These are phyloP conservation scores for Ophiostoma piceae DNA, from an alignment of 2,329 filamentous ascomycete species.

Conservation along the genomic window DNA sequence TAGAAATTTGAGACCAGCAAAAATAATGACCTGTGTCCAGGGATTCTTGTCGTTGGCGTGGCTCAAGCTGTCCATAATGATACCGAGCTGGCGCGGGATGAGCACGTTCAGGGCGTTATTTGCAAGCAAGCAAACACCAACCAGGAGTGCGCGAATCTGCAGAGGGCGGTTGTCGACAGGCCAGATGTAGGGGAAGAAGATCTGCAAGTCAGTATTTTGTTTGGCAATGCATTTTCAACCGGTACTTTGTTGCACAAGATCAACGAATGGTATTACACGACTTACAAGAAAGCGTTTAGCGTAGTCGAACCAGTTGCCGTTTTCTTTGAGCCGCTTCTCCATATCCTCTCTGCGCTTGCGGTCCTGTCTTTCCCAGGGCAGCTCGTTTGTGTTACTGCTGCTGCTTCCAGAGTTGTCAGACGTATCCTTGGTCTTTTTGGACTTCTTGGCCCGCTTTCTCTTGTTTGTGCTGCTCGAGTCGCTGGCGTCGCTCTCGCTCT, in stretches of 20 bases:
- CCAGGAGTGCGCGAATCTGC: slow-evolving; percentile 62
- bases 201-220: slow-evolving; percentile 35
- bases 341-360: slow-evolving; percentile 53
- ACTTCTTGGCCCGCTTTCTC: background rate
- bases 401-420: slow-evolving; percentile 25
- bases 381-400: slow-evolving; percentile 42
- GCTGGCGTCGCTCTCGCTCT: slow-evolving; percentile 20
- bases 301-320: slow-evolving; percentile 73
- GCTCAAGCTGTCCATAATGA: slow-evolving; percentile 66
- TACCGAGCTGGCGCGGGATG: slow-evolving; percentile 74
- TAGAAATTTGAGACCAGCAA: slow-evolving; percentile 47
- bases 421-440: slow-evolving; percentile 3
- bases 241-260: background rate
- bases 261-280: background rate
- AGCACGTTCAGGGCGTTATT: slow-evolving; percentile 70
- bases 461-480: background rate
- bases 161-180: slow-evolving; percentile 61
- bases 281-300: slow-evolving; percentile 62
- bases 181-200: slow-evolving; percentile 76
- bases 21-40: slow-evolving; percentile 50
- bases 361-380: slow-evolving; percentile 49
- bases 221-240: background rate
- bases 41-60: slow-evolving; percentile 44
- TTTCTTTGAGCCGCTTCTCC: slow-evolving; percentile 64
- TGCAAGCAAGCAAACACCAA: slow-evolving; percentile 62